These are phyloP conservation scores for Blastobotrys americana DNA, from an alignment of 805 yeast genomes.

Conservation along the genomic window DNA sequence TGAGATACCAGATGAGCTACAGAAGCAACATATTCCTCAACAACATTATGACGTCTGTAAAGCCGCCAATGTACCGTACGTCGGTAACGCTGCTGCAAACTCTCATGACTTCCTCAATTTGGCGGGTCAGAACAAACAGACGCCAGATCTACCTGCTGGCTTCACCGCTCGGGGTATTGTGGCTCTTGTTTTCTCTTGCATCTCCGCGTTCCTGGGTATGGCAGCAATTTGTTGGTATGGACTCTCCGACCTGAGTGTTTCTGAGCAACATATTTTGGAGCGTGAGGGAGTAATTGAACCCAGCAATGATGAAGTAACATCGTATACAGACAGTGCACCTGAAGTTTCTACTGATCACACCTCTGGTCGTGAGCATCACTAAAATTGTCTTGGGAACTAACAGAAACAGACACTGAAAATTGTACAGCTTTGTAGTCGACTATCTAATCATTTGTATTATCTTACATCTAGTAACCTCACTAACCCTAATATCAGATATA, in stretches of 20 bases:
- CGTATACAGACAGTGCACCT: neutral
- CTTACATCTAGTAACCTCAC: too few relatives aligned
- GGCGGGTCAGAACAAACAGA: conserved; percentile 68
- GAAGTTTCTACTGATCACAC: neutral
- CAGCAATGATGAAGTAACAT: neutral
- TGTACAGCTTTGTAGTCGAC: too few relatives aligned
- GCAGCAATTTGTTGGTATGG: conserved; percentile 75
- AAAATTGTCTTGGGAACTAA: too few relatives aligned
- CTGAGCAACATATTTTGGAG: conserved; percentile 55
- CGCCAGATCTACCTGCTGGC: conserved; percentile 63
- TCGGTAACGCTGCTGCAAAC: conserved; percentile 91
- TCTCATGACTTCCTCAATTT: conserved; percentile 54
- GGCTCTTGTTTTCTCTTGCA: conserved; percentile 83
- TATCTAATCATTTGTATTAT: too few relatives aligned
- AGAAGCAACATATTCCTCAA: conserved; percentile 46
- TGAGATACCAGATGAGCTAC: conserved; percentile 72
- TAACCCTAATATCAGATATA: too few relatives aligned
- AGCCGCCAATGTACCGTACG: conserved; percentile 42
- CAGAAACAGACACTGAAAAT: too few relatives aligned
- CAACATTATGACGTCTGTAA: conserved; percentile 56
- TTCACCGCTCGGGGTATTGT: conserved; percentile 94
- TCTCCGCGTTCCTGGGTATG: conserved; percentile 81
- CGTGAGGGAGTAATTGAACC: conserved; percentile 27
- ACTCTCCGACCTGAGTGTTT: conserved; percentile 66
- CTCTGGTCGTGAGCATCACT: too few relatives aligned